phyloP scores from a whole-genome alignment of 1,139 yeast species.

The Saccharomyces hybrid region DNA sequence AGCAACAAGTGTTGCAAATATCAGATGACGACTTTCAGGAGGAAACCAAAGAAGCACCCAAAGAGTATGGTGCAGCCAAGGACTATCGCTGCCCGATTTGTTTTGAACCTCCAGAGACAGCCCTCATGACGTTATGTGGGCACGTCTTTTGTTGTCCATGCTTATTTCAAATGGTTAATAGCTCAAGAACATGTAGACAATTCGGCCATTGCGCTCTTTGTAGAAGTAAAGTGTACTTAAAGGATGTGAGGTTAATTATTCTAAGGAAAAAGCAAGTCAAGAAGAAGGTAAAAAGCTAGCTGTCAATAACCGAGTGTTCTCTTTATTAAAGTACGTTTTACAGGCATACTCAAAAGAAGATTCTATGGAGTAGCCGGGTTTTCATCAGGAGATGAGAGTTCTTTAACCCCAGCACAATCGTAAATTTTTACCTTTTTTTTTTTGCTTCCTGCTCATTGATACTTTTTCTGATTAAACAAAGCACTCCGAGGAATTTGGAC shows the following conservation, averaged over 20 bases:
- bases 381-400: background rate
- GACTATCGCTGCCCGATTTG: slow-evolving; percentile 45
- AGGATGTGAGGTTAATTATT: slow-evolving; percentile 25
- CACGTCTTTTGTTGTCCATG: slow-evolving; percentile 48
- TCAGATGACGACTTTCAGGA: slow-evolving; percentile 18
- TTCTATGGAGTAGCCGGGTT: background rate
- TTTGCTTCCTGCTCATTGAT: background rate
- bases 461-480: background rate
- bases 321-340: background rate
- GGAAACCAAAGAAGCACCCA: slow-evolving; percentile 9
- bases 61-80: slow-evolving; percentile 24
- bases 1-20: slow-evolving; percentile 29
- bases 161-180: slow-evolving; percentile 41
- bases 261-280: slow-evolving; percentile 13
- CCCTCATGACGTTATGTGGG: slow-evolving; percentile 47
- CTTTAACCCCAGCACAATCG: background rate
- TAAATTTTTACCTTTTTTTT: background rate
- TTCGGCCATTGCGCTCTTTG: slow-evolving; percentile 45
- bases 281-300: background rate
- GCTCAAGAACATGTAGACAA: slow-evolving; percentile 32
- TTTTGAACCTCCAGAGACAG: slow-evolving; percentile 41
- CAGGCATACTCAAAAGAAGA: background rate
- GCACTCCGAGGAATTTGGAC: background rate
- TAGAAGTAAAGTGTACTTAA: slow-evolving; percentile 36
- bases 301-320: background rate